Conservation (phyloP, 1,284 basidiomycete genomes). For the Singerocomus inundabilis region DNA sequence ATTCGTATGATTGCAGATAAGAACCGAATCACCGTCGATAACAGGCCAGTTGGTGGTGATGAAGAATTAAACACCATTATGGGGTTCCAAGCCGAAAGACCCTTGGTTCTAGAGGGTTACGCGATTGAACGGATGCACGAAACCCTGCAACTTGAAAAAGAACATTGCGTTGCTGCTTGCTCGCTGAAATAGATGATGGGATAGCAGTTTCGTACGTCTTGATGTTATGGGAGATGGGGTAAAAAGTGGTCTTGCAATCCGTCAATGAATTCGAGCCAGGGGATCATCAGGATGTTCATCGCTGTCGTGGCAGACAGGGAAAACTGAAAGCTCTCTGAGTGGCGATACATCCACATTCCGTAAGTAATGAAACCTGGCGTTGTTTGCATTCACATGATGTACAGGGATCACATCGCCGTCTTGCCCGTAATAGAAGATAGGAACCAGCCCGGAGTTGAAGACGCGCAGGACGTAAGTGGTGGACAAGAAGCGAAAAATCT, state of each 20-base stretch:
- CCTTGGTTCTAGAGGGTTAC: not conserved
- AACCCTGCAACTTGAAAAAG: not conserved
- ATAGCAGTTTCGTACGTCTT: not conserved
- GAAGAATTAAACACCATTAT: not conserved
- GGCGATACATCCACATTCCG: not conserved
- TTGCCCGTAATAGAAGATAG: not conserved
- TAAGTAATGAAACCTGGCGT: not conserved
- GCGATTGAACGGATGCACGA: not conserved
- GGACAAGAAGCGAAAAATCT: not conserved
- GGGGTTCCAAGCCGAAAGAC: not conserved
- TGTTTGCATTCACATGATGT: not conserved
- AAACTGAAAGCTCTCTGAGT: not conserved
- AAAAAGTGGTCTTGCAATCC: not conserved
- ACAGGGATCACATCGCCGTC: not conserved
- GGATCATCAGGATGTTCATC: not conserved
- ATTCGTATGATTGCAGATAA: not conserved
- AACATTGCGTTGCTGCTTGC: constrained; percentile 5
- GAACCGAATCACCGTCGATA: not conserved
- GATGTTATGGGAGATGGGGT: not conserved
- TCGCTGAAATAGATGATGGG: not conserved
- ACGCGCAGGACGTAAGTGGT: not conserved
- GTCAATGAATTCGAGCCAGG: not conserved
- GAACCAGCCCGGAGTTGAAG: not conserved
- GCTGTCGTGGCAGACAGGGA: too few species aligned
- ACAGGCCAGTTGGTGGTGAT: not conserved